A percentile compares a stretch with the other conserved stretches of the same genome.
Conservation (phyloP, 768 basidiomycete species). For the Exsudoporus frostii region DNA sequence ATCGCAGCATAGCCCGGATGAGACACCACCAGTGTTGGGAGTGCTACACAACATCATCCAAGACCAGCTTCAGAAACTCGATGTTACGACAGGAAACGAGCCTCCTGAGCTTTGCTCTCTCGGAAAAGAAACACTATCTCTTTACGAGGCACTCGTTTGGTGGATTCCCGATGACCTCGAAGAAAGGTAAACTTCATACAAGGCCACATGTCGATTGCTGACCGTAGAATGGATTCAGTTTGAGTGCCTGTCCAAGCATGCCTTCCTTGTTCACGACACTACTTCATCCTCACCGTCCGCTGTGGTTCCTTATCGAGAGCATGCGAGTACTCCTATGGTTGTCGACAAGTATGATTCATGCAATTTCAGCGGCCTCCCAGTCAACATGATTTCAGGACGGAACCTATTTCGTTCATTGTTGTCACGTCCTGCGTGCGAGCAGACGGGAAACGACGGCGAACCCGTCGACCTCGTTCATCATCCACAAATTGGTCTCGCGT, state of each 20-base stretch:
- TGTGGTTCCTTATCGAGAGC: slow-evolving; percentile 46
- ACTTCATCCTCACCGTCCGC: slow-evolving; percentile 49
- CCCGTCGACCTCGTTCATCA: slow-evolving; percentile 30
- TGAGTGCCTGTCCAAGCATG: slow-evolving; percentile 38
- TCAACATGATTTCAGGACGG: slow-evolving; percentile 37
- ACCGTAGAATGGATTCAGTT: slow-evolving; percentile 24
- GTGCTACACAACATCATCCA: slow-evolving; percentile 42
- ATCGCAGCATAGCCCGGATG: slow-evolving; percentile 24
- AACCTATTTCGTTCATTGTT: slow-evolving; percentile 43
- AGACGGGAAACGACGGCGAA: slow-evolving; percentile 16
- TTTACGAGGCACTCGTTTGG: slow-evolving; percentile 57
- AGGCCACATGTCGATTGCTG: not conserved
- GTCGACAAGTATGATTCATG: slow-evolving; percentile 39
- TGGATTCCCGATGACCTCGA: slow-evolving; percentile 42
- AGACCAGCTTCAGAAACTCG: slow-evolving; percentile 36
- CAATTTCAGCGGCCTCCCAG: not conserved
- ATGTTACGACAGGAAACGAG: slow-evolving; percentile 25
- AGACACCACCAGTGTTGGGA: slow-evolving; percentile 35
- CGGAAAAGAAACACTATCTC: slow-evolving; percentile 39
- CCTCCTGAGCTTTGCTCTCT: slow-evolving; percentile 30
- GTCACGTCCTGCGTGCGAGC: slow-evolving; percentile 30
- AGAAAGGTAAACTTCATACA: slow-evolving; percentile 27
- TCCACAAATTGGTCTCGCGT: slow-evolving; percentile 48
- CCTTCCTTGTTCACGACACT: slow-evolving; percentile 44
- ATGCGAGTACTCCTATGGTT: slow-evolving; percentile 52